Evolutionary conservation across 345 rosid species (phyloP).

Genomic region (Arabidopsis arenosa): DNA sequence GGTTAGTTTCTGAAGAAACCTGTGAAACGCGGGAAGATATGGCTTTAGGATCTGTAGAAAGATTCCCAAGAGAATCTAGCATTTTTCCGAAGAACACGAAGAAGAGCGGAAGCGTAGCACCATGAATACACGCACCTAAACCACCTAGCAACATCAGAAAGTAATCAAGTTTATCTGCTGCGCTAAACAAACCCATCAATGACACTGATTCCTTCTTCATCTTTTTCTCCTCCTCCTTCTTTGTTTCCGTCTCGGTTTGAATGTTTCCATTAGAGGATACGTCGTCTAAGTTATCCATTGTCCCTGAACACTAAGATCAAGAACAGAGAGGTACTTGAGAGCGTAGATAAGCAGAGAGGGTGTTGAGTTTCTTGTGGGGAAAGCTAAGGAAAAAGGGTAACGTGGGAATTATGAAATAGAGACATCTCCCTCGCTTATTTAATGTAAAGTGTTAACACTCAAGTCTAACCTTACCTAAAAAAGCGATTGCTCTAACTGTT

Average conservation of each 20-base stretch:
- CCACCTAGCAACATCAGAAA: conserved; percentile 65
- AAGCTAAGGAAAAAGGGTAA: conserved; percentile 16
- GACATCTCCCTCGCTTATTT: conserved; percentile 27
- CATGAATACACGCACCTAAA: conserved; percentile 68
- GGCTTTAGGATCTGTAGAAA: conserved; percentile 57
- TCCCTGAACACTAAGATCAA: background rate
- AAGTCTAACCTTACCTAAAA: conserved; percentile 30
- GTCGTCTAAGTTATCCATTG: conserved; percentile 22
- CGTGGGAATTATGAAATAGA: background rate
- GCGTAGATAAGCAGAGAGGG: conserved; percentile 10
- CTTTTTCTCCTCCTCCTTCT: background rate
- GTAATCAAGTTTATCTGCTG: conserved; percentile 67
- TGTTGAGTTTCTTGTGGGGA: conserved; percentile 15
- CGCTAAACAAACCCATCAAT: conserved; percentile 63
- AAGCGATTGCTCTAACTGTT: conserved; percentile 28
- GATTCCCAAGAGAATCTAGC: conserved; percentile 73
- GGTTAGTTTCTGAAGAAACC: conserved; percentile 45
- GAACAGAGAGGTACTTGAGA: background rate
- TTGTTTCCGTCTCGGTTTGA: background rate
- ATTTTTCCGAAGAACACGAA: conserved; percentile 66
- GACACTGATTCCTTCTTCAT: conserved; percentile 49
- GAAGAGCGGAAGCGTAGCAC: conserved; percentile 75
- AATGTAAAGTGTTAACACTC: conserved; percentile 19
- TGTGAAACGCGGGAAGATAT: conserved; percentile 62
- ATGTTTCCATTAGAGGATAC: conserved; percentile 18